phyloP scores from a whole-genome alignment of 371 early-diverging fungal genomes.

The Dinochytrium kinnereticum region DNA sequence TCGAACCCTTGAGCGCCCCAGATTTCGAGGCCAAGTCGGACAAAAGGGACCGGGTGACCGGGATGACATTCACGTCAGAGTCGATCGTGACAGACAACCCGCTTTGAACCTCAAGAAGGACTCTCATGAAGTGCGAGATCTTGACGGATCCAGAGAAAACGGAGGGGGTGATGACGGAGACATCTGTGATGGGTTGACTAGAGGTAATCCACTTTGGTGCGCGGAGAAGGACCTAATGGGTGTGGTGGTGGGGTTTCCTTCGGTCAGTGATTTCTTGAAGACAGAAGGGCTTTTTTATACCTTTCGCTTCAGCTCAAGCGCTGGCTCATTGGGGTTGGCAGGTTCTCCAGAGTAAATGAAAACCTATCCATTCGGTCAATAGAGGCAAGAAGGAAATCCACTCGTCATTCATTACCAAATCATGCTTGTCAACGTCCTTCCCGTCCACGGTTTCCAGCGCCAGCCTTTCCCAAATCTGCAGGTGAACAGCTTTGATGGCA shows the following conservation, averaged over 20 bases:
- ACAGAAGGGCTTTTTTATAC: too few relatives aligned
- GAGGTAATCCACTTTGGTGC: slow-evolving; percentile 14
- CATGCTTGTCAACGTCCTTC: neutral
- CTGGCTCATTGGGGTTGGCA: neutral
- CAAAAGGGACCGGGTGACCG: neutral
- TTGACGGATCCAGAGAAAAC: slow-evolving; percentile 4
- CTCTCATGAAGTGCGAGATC: slow-evolving; percentile 8
- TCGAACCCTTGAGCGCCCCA: neutral
- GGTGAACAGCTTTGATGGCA: neutral
- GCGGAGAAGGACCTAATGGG: neutral
- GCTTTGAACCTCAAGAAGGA: neutral
- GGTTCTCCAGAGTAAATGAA: slow-evolving; percentile 1
- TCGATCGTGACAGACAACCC: neutral
- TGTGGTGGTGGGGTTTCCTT: neutral
- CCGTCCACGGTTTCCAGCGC: slow-evolving; percentile 1
- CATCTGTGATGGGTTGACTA: neutral
- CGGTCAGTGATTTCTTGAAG: too few relatives aligned
- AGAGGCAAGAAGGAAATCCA: neutral
- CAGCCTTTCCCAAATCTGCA: slow-evolving; percentile 9
- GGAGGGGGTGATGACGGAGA: neutral
- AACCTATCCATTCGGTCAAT: neutral
- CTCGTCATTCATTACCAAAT: neutral
- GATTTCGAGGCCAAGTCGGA: neutral
- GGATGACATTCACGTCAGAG: slow-evolving; percentile 1
- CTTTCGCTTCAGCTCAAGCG: neutral